These are phyloP conservation scores for Physcomitrellopsis africana DNA, from an alignment of 225 moss, liverwort and hornwort species.

Conservation along the genomic window DNA sequence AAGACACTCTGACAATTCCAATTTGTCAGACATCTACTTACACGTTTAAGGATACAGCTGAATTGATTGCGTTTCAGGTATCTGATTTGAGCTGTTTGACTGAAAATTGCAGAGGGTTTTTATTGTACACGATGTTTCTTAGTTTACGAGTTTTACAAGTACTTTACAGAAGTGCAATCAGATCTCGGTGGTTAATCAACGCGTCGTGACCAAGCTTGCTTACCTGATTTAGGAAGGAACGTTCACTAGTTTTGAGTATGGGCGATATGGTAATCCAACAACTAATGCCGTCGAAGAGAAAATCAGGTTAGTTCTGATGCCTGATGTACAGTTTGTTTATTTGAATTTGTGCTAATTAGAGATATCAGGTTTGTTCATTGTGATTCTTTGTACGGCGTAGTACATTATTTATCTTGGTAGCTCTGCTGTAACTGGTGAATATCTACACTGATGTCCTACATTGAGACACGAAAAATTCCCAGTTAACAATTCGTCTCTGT, in stretches of 20 bases:
- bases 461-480: neutral
- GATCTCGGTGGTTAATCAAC: neutral
- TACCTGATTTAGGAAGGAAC: conserved; percentile 67
- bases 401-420: neutral
- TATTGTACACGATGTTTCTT: conserved; percentile 5
- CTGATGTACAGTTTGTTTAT: neutral
- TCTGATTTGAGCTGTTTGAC: neutral
- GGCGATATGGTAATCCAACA: conserved; percentile 97
- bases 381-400: neutral
- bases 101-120: conserved; percentile 1
- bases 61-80: conserved; percentile 98
- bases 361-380: conserved; percentile 8
- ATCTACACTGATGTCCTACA: neutral
- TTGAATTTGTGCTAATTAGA: neutral
- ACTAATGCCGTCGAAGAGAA: conserved; percentile 91
- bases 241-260: conserved; percentile 93
- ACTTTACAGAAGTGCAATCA: neutral
- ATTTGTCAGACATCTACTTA: conserved; percentile 99
- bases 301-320: conserved; percentile 69
- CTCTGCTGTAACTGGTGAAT: conserved; percentile 11
- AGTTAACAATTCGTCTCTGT: conserved; percentile 6
- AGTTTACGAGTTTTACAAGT: conserved; percentile 1
- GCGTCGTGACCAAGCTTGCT: conserved; percentile 11
- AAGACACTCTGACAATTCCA: conserved; percentile 91
- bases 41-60: conserved; percentile 90